Conservation (phyloP, 129 eudicot species). For the Flaveria robusta region DNA sequence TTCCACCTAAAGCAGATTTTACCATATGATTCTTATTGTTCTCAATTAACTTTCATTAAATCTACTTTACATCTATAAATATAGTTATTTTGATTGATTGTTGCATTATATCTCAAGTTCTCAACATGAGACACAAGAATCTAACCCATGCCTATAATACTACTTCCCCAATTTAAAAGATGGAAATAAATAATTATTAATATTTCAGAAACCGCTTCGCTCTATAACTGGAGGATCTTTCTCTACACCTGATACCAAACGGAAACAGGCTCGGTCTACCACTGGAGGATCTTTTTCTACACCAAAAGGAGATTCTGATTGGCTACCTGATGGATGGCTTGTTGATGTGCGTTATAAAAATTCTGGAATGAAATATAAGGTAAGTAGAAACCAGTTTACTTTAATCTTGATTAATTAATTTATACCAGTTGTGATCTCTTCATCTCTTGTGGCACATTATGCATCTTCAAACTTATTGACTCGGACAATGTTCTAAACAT, state of each 20-base stretch:
- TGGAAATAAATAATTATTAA: neutral
- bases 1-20: neutral
- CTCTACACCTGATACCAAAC: constrained; percentile 23
- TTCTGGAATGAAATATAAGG: constrained; percentile 46
- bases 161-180: neutral
- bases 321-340: constrained; percentile 74
- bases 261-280: constrained; percentile 15
- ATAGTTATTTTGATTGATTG: neutral
- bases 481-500: neutral
- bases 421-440: constrained; percentile 2
- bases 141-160: neutral
- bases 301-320: constrained; percentile 30
- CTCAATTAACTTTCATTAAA: constrained; percentile 10
- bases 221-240: constrained; percentile 28
- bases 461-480: constrained; percentile 13
- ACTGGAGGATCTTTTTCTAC: constrained; percentile 17
- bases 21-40: neutral
- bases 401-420: constrained; percentile 10
- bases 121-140: neutral
- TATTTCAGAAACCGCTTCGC: constrained; percentile 32
- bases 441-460: constrained; percentile 1
- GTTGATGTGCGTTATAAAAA: constrained; percentile 37
- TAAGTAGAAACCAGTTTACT: constrained; percentile 12
- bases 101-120: neutral
- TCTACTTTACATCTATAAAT: neutral